phyloP scores from a whole-genome alignment of 331 rosid species.

The Telfairia occidentalis region DNA sequence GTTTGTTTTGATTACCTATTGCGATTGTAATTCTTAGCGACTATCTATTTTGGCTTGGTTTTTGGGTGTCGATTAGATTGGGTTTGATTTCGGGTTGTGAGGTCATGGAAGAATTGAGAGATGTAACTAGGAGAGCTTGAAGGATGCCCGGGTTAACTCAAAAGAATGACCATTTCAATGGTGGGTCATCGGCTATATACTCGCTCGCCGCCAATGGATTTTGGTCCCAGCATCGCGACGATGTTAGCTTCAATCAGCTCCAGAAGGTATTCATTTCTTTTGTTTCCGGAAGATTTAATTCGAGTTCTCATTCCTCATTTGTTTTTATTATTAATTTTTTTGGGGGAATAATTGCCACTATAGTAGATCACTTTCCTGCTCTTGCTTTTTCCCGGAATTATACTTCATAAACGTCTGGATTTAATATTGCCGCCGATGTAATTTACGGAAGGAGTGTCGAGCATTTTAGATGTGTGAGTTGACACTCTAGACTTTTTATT shows the following conservation, averaged over 20 bases:
- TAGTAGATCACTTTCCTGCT: conserved; percentile 3
- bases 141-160: conserved; percentile 86
- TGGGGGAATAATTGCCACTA: neutral
- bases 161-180: conserved; percentile 51
- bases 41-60: conserved; percentile 22
- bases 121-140: conserved; percentile 36
- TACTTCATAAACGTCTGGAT: conserved; percentile 24
- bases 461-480: conserved; percentile 19
- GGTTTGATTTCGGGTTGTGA: conserved; percentile 19
- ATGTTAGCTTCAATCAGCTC: conserved; percentile 69
- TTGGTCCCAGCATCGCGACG: conserved; percentile 76
- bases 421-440: conserved; percentile 33
- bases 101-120: conserved; percentile 31
- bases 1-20: conserved; percentile 13
- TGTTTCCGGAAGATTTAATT: neutral
- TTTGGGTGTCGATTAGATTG: conserved; percentile 27
- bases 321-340: neutral
- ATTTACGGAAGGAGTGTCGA: conserved; percentile 6
- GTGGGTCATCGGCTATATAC: conserved; percentile 44
- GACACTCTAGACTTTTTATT: neutral
- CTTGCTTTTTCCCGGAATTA: neutral
- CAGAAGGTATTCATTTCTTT: conserved; percentile 51
- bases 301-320: neutral
- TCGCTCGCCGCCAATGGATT: conserved; percentile 56
- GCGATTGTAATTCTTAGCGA: conserved; percentile 1